Evolutionary conservation across 2,329 filamentous ascomycete species (phyloP).

Genomic region (Exserohilum turcica): DNA sequence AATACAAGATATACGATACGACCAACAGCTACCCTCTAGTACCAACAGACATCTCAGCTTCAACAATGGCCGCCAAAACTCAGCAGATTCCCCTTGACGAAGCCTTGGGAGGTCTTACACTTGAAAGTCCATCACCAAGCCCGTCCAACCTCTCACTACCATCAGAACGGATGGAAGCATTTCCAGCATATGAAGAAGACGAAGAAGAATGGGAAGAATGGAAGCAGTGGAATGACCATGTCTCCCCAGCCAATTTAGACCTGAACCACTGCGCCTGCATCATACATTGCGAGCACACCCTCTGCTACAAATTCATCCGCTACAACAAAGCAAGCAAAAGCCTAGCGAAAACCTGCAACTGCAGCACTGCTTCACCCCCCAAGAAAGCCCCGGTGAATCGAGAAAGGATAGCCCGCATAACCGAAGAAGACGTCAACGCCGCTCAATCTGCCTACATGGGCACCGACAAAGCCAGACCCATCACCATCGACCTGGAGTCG

Average conservation of each 20-base stretch:
- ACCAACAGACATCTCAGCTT: too few species aligned
- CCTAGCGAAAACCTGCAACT: neutral
- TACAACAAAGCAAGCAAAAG: neutral
- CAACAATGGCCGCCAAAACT: too few species aligned
- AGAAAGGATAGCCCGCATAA: neutral
- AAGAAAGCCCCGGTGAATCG: neutral
- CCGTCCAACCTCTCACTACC: neutral
- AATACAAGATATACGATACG: too few species aligned
- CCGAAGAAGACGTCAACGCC: neutral
- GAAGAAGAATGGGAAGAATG: neutral
- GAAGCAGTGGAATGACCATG: neutral
- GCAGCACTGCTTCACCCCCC: neutral
- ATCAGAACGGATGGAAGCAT: neutral
- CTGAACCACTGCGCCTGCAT: neutral
- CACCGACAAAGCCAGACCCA: neutral
- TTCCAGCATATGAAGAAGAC: neutral
- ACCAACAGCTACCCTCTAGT: too few species aligned
- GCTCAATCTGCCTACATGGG: neutral
- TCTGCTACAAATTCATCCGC: neutral
- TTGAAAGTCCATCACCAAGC: neutral
- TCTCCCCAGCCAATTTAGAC: neutral
- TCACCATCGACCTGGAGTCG: neutral
- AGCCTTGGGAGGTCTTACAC: neutral
- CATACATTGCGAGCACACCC: neutral
- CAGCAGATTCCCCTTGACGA: neutral